phyloP scores from a whole-genome alignment of 257 asterid genomes.

The Solanum rostratum region DNA sequence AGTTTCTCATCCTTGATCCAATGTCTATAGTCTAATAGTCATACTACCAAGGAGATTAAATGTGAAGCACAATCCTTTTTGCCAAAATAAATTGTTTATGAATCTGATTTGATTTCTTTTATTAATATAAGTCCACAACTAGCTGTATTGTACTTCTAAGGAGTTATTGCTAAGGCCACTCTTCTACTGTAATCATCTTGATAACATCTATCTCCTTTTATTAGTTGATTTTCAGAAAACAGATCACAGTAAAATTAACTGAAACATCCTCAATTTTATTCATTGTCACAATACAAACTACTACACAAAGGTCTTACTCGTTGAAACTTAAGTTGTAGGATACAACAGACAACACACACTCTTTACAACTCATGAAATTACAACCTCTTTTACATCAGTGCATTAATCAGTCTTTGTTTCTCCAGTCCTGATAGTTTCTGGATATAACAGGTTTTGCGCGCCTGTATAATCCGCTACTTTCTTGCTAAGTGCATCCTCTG shows the following conservation, averaged over 20 bases:
- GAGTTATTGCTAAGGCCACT: neutral
- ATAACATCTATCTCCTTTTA: neutral
- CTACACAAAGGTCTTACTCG: neutral
- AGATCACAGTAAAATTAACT: neutral
- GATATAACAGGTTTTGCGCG: constrained; percentile 9
- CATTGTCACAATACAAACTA: neutral
- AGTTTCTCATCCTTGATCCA: constrained; percentile 2
- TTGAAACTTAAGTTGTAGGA: neutral
- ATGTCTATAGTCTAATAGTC: neutral
- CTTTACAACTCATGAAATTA: neutral
- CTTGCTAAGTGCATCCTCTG: constrained; percentile 11
- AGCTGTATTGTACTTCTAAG: neutral
- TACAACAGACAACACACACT: neutral
- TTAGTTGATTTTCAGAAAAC: neutral
- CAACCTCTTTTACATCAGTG: neutral
- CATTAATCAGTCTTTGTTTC: constrained; percentile 8
- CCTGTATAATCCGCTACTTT: constrained; percentile 17
- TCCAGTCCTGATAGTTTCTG: constrained; percentile 4
- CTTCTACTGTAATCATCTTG: neutral
- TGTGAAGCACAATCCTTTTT: neutral
- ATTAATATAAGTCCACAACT: neutral
- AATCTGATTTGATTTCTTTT: too few relatives aligned
- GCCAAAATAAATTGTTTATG: neutral
- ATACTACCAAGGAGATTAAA: neutral
- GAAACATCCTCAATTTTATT: neutral